Evolutionary conservation across 1,284 basidiomycete species (phyloP), one percentile per base, ranked within the genome.

Genomic region (Meira nashicola): DNA sequence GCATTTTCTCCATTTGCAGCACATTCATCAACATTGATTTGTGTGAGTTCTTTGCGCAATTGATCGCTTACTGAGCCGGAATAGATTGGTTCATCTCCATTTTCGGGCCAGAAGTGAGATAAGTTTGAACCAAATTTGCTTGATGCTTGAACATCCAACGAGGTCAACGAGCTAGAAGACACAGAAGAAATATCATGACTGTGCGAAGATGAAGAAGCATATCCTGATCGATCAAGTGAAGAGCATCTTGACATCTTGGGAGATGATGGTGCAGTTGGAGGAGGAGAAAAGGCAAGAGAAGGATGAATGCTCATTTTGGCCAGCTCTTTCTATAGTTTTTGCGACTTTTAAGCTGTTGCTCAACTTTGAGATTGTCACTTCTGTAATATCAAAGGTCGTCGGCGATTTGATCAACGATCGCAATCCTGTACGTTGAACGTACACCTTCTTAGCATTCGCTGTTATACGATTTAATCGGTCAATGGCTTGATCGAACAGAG

Each of bases 1-100:
- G 95, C 93, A 67, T 87, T 87, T 80, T 98, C 95, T 12, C 90
- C 87, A 72, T 92, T 86, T 40, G 76, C 80, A 50, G 81, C 80
- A 66, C 80, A 81, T 25, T 68, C 68, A 57, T 81, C 77, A 8
- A 80, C 63, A 65, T 81, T 79, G 59, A 78, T 73, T 50, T 61
- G 55, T 25, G 55, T 41, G 21, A 76, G 71, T 9, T 66, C 68
- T 2, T 57, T 60, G 49, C 60, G 65, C 38, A 78, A 64, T 59
- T 77, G 73, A 17, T 62, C 41, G 48, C 64, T 64, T n/a, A 70
- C 62, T 41, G 62, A 60, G 44, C 76, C 76, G 38, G 55, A 54
- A 57, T 62, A 76, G 57, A 78, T 66, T 38, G 65, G 64, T 5
- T 39, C 28, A 38, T 23, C 17, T 14, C 39, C 50, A 41, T 25